Evolutionary conservation across 129 eudicot genomes (phyloP), one percentile per base, ranked within the genome.

Genomic region (Tanacetum coccineum): DNA sequence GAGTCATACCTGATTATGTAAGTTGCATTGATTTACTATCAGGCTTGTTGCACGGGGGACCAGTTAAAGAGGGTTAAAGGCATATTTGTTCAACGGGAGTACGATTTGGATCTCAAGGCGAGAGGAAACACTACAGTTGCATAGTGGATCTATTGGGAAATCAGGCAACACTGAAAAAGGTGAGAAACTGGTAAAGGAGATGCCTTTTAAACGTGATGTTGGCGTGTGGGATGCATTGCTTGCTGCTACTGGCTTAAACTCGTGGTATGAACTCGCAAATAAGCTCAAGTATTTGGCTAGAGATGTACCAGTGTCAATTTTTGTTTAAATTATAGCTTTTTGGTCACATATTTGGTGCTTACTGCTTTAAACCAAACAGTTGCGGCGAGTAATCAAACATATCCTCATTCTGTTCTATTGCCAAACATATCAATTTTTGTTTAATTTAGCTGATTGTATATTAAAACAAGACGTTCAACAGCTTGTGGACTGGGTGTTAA

Each of bases 201-300:
- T 87, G 97, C 97, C 96, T 45, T 87, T 83, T 42, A 75, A 79
- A 74, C 94, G 94, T 8, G 91, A 87, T 81, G 90, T 61, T 63
- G 94, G 87, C 26, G 84, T 91, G 30, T 91, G 90, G 97, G 88
- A 96, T 64, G 94, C 97, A 22, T 59, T 91, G 84, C 80, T 87
- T 59, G 84, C 73, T 58, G 96, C 88, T 11, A 87, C 83, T 76
- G 88, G 88, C 5, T 64, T 83, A 68, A 81, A 87, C 76, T 91
- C 87, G 0, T 46, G 81, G 59, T 62, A 74, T 36, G 82, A 79
- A 73, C 40, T 81, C 50, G 87, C 87, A 15, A 74, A 73, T 4
- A 77, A 80, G 44, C 66, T 90, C 20, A 51, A 48, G 52, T 79
- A 71, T 49, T 68, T 22, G 25, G 2, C 25, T 22, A 22, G 25